phyloP scores from a whole-genome alignment of 352 stramenopile genomes.

The Phytophthora tubulina region DNA sequence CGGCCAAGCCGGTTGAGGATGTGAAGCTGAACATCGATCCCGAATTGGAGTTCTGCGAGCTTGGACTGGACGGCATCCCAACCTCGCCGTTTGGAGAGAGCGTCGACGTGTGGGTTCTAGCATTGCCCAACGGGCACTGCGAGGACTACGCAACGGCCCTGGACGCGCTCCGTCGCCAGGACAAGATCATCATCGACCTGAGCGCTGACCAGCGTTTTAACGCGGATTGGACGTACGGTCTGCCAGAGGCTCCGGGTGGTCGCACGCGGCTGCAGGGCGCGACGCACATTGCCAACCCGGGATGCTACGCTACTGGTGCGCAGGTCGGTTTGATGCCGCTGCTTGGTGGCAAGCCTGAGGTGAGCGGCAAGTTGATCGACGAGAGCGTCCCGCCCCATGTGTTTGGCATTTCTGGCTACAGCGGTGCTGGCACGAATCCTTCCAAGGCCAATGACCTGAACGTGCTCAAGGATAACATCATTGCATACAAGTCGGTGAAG shows the following conservation, averaged over 20 bases:
- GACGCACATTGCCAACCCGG: constrained; percentile 90
- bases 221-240: constrained; percentile 84
- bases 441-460: constrained; percentile 87
- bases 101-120: constrained; percentile 89
- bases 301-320: constrained; percentile 88
- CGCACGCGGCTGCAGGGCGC: constrained; percentile 65
- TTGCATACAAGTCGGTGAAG: constrained; percentile 92
- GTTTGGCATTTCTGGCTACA: constrained; percentile 92
- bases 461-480: constrained; percentile 87
- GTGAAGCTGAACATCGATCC: constrained; percentile 68
- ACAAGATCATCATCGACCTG: constrained; percentile 89
- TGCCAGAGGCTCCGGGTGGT: constrained; percentile 80
- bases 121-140: constrained; percentile 89
- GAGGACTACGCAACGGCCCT: constrained; percentile 81
- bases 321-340: constrained; percentile 86
- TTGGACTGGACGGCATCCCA: constrained; percentile 82
- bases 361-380: constrained; percentile 66
- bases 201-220: constrained; percentile 93
- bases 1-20: constrained; percentile 57
- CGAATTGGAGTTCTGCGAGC: constrained; percentile 83
- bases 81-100: constrained; percentile 76
- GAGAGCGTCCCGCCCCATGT: constrained; percentile 75
- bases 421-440: constrained; percentile 81
- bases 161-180: constrained; percentile 68
- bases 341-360: constrained; percentile 68